Conservation (phyloP, 2,329 filamentous ascomycete genomes). For the Nectriaceae sp. region DNA sequence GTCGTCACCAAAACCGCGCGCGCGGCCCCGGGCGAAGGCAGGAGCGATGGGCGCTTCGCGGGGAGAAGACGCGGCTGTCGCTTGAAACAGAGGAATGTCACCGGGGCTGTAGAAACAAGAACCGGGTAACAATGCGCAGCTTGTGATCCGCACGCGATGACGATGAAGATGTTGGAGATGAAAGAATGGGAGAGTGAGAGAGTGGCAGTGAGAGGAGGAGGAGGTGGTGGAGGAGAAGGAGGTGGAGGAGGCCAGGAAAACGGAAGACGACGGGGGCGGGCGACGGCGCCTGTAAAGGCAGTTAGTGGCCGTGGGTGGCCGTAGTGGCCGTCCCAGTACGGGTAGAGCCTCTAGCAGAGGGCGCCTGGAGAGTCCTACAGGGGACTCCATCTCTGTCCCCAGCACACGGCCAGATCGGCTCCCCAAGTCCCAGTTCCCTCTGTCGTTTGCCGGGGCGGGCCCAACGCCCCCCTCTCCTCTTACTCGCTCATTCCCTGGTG, state of each 20-base stretch:
- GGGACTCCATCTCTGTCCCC: constrained; percentile 8
- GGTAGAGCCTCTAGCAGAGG: too few relatives aligned
- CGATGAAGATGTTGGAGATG: constrained; percentile 1
- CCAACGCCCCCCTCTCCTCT: too few relatives aligned
- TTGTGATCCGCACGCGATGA: constrained; percentile 8
- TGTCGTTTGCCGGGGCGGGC: too few relatives aligned
- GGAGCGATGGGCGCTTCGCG: too few relatives aligned
- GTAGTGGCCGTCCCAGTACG: constrained; percentile 3
- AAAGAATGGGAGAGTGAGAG: constrained; percentile 6
- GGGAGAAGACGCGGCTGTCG: too few relatives aligned
- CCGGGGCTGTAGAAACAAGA: too few relatives aligned
- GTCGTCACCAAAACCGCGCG: background rate
- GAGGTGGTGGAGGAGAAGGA: constrained; percentile 13
- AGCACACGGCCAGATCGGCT: constrained; percentile 4
- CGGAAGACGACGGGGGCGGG: constrained; percentile 15
- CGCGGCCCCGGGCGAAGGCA: background rate
- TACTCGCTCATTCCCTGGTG: too few relatives aligned
- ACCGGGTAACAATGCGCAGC: background rate
- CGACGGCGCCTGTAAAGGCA: background rate
- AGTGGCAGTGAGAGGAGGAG: constrained; percentile 9
- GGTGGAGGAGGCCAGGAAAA: constrained; percentile 11
- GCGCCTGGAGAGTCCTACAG: too few relatives aligned
- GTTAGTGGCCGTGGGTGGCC: constrained; percentile 4
- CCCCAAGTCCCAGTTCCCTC: background rate
- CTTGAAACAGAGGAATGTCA: too few relatives aligned